Evolutionary conservation across 2,329 filamentous ascomycete species (phyloP).

Genomic region (Penicillium aurantiogriseum): DNA sequence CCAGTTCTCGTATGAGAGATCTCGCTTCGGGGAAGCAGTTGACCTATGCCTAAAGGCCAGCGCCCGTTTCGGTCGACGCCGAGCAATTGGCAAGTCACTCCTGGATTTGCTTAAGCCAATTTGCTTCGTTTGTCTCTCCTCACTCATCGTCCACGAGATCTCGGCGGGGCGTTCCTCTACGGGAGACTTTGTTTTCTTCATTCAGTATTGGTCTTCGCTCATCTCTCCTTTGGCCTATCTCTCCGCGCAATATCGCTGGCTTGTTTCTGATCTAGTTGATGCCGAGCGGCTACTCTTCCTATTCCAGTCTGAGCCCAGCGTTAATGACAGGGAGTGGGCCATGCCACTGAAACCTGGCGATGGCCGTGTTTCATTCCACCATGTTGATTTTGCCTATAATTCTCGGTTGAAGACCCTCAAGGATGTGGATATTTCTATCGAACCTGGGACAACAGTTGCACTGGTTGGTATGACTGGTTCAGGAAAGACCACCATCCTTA

Average conservation of each 20-base stretch:
- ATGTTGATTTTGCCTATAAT: constrained; percentile 54
- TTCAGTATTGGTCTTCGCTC: constrained; percentile 61
- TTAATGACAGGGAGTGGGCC: constrained; percentile 39
- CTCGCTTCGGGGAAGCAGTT: constrained; percentile 41
- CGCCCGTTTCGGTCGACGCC: not conserved
- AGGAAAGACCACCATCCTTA: constrained; percentile 55
- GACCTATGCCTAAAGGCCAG: not conserved
- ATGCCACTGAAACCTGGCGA: constrained; percentile 37
- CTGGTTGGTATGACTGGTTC: constrained; percentile 57
- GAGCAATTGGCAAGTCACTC: constrained; percentile 6
- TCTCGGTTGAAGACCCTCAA: constrained; percentile 47
- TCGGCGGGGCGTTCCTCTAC: constrained; percentile 48
- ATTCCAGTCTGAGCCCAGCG: constrained; percentile 47
- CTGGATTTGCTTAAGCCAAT: constrained; percentile 46
- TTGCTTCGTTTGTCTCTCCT: constrained; percentile 44
- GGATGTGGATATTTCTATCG: constrained; percentile 45
- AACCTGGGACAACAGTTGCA: constrained; percentile 52
- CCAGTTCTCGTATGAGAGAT: constrained; percentile 52
- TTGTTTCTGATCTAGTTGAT: constrained; percentile 59
- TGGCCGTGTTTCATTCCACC: constrained; percentile 50
- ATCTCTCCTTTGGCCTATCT: constrained; percentile 50
- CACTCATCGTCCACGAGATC: constrained; percentile 55
- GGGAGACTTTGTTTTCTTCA: constrained; percentile 62
- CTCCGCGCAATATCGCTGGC: constrained; percentile 48
- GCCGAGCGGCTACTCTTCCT: constrained; percentile 55